Percentiles rank a stretch among this genome's conserved stretches.
Evolutionary conservation across 148 eudicot species (phyloP).

Genomic region (Amaranthus cruentus): DNA sequence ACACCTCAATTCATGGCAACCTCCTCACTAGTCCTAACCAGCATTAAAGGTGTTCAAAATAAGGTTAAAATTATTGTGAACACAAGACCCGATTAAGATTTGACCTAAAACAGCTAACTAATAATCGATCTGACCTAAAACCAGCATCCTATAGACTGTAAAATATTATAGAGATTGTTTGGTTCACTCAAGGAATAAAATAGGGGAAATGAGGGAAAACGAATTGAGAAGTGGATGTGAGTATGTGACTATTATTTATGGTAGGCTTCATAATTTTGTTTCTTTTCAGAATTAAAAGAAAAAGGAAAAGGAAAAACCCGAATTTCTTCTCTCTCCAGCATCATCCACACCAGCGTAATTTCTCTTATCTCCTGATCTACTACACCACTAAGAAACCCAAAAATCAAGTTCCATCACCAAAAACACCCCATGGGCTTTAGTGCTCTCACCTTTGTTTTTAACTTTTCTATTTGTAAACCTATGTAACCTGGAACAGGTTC

Average conservation of each 20-base stretch:
- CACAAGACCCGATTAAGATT: too few relatives aligned
- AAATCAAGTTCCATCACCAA: not conserved
- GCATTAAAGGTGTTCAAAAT: too few relatives aligned
- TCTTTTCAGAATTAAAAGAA: not conserved
- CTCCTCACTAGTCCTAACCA: not conserved
- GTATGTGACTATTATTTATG: not conserved
- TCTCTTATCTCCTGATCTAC: not conserved
- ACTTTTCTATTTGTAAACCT: not conserved
- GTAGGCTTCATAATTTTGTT: not conserved
- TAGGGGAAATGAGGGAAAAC: not conserved
- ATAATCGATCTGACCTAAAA: not conserved
- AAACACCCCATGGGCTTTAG: not conserved
- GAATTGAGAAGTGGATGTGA: not conserved
- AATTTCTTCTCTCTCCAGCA: not conserved
- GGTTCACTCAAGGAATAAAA: not conserved
- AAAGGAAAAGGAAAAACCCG: not conserved
- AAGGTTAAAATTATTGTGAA: too few relatives aligned
- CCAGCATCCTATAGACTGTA: not conserved
- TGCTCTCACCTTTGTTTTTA: not conserved
- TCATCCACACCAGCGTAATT: not conserved
- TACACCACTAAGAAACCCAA: not conserved
- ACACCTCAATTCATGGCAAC: not conserved
- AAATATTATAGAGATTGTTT: not conserved
- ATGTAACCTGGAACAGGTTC: too few relatives aligned
- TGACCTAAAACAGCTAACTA: too few relatives aligned